Percentiles rank a stretch among this genome's conserved stretches.
phyloP scores from a whole-genome alignment of 257 asterid genomes.

The Solanum medicagineum region DNA sequence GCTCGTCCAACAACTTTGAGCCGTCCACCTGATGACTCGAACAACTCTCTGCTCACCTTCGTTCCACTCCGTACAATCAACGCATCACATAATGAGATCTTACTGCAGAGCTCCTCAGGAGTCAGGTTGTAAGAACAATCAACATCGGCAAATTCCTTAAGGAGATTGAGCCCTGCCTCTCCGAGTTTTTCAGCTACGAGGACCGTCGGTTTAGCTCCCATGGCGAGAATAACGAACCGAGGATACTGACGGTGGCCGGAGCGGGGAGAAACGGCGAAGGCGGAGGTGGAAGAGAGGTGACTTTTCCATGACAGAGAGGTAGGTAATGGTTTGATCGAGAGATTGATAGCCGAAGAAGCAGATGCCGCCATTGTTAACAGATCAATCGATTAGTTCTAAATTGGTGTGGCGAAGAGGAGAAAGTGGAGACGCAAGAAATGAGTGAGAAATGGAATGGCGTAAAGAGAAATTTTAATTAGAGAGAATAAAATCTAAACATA shows the following conservation, averaged over 20 bases:
- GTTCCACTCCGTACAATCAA: conserved; percentile 86
- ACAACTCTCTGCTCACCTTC: conserved; percentile 73
- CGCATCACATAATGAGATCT: conserved; percentile 88
- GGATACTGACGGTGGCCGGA: conserved; percentile 10
- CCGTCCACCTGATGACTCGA: conserved; percentile 78
- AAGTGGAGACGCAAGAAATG: background rate
- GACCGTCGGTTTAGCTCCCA: conserved; percentile 74
- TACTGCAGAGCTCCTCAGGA: conserved; percentile 71
- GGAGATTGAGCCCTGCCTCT: conserved; percentile 62
- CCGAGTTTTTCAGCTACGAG: conserved; percentile 89
- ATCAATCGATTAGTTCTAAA: background rate
- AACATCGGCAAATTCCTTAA: conserved; percentile 66
- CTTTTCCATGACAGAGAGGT: conserved; percentile 26
- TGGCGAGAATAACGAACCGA: conserved; percentile 47
- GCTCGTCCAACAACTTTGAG: conserved; percentile 93
- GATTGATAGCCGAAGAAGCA: conserved; percentile 26
- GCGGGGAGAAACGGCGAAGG: conserved; percentile 23
- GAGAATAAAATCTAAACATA: no score
- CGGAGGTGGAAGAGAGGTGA: conserved; percentile 18
- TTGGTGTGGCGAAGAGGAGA: background rate
- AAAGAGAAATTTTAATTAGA: no score
- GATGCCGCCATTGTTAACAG: conserved; percentile 39
- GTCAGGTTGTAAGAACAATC: conserved; percentile 79
- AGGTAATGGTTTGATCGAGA: conserved; percentile 12
- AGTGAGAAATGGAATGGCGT: background rate